phyloP scores from a whole-genome alignment of 1,284 basidiomycete genomes.

The Xerocomus cyaneibrunnescens region DNA sequence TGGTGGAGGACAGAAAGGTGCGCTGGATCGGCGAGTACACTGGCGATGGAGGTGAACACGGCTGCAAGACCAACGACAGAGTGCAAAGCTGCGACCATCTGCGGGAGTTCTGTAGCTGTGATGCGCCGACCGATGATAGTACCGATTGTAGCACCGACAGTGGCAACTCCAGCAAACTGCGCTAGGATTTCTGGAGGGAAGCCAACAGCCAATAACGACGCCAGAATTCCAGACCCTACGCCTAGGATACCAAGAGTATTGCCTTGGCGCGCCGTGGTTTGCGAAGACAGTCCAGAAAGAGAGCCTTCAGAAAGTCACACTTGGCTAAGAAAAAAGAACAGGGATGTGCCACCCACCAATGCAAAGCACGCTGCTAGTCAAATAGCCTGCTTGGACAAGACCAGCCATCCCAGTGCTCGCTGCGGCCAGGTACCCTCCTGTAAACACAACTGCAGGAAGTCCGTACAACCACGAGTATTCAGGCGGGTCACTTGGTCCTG shows the following conservation, averaged over 20 bases:
- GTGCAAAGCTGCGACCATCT: conserved; percentile 73
- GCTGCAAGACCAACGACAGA: conserved; percentile 85
- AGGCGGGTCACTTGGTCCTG: conserved; percentile 77
- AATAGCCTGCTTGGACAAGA: conserved; percentile 82
- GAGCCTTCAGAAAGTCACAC: conserved; percentile 48
- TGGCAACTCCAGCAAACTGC: conserved; percentile 76
- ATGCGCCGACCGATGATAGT: conserved; percentile 75
- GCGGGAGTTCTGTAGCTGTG: conserved; percentile 81
- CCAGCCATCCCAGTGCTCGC: conserved; percentile 80
- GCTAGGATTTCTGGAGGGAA: conserved; percentile 71
- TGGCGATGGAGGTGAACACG: conserved; percentile 78
- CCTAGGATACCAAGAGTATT: conserved; percentile 83
- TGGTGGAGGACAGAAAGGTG: conserved; percentile 71
- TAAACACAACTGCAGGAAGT: conserved; percentile 75
- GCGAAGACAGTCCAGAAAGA: conserved; percentile 70
- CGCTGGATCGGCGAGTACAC: conserved; percentile 66
- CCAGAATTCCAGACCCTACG: conserved; percentile 74
- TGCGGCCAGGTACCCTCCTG: conserved; percentile 76
- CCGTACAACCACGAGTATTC: conserved; percentile 83
- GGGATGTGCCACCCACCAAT: conserved; percentile 52
- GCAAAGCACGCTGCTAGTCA: conserved; percentile 78
- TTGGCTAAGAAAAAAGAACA: background rate
- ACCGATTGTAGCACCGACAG: conserved; percentile 67
- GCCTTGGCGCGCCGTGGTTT: conserved; percentile 77
- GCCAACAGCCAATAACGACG: conserved; percentile 78